A percentile compares a stretch with the other conserved stretches of the same genome.
These are phyloP conservation scores for Trypanosoma vivax DNA, from an alignment of 208 protist species.

Conservation along the genomic window DNA sequence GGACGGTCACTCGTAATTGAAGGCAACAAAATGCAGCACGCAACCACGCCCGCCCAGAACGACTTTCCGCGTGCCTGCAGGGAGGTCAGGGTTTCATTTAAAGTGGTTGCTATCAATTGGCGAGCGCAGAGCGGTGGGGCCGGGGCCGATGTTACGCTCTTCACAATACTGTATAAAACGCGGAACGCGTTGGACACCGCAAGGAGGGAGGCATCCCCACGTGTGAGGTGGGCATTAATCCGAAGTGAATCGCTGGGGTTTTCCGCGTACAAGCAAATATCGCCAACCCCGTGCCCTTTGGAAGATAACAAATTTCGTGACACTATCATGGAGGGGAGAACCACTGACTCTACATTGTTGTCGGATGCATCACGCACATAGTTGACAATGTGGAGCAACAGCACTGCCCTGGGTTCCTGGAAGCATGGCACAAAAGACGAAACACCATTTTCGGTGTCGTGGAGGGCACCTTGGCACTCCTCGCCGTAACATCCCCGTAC, in stretches of 20 bases:
- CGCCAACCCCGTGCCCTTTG: background rate
- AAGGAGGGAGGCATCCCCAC: background rate
- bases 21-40: conserved; percentile 54
- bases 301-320: conserved; percentile 8
- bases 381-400: no score
- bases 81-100: conserved; percentile 18
- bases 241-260: conserved; percentile 4
- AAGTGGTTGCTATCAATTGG: conserved; percentile 23
- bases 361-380: no score
- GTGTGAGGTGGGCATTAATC: conserved; percentile 9
- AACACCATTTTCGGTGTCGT: no score
- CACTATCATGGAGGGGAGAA: conserved; percentile 10
- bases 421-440: no score
- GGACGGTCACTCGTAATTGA: conserved; percentile 22
- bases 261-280: conserved; percentile 15
- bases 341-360: background rate
- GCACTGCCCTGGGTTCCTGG: no score
- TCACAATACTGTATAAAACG: conserved; percentile 15
- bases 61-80: conserved; percentile 27
- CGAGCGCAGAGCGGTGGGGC: conserved; percentile 11
- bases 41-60: conserved; percentile 57
- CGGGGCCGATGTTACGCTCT: conserved; percentile 1
- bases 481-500: no score
- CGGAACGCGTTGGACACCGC: conserved; percentile 12
- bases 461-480: no score